Conservation (phyloP, 2,329 filamentous ascomycete genomes). For the Xylaria sp. region DNA sequence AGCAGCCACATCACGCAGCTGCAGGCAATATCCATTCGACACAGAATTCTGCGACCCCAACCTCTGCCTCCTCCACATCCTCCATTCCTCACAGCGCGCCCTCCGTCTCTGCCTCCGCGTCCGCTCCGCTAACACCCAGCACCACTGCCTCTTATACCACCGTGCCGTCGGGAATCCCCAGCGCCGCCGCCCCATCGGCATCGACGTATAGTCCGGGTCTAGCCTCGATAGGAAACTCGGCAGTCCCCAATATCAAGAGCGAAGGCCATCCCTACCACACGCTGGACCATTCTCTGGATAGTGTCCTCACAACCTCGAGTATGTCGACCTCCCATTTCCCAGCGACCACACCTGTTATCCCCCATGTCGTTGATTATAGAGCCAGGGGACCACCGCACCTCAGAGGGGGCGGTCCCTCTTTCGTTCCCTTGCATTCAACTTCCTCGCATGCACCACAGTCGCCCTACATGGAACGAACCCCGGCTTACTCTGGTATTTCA, state of each 20-base stretch:
- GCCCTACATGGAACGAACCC: constrained; percentile 47
- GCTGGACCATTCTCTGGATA: constrained; percentile 75
- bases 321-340: constrained; percentile 51
- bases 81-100: constrained; percentile 47
- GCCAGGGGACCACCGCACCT: constrained; percentile 57
- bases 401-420: constrained; percentile 63
- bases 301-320: constrained; percentile 51
- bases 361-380: constrained; percentile 45
- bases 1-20: constrained; percentile 61
- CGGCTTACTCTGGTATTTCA: constrained; percentile 60
- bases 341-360: constrained; percentile 44
- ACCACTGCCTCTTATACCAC: constrained; percentile 46
- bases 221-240: constrained; percentile 50
- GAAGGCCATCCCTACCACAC: constrained; percentile 67
- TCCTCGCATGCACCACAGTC: constrained; percentile 45
- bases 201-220: constrained; percentile 48
- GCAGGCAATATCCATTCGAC: constrained; percentile 76
- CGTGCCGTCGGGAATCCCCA: constrained; percentile 46
- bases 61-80: constrained; percentile 44
- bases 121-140: constrained; percentile 36
- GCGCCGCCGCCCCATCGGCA: constrained; percentile 43
- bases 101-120: constrained; percentile 35
- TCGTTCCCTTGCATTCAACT: constrained; percentile 50
- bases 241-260: constrained; percentile 51
- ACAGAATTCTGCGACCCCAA: constrained; percentile 59